These are phyloP conservation scores for Penicillium sp. DNA, from an alignment of 2,329 filamentous ascomycete species.

Conservation along the genomic window DNA sequence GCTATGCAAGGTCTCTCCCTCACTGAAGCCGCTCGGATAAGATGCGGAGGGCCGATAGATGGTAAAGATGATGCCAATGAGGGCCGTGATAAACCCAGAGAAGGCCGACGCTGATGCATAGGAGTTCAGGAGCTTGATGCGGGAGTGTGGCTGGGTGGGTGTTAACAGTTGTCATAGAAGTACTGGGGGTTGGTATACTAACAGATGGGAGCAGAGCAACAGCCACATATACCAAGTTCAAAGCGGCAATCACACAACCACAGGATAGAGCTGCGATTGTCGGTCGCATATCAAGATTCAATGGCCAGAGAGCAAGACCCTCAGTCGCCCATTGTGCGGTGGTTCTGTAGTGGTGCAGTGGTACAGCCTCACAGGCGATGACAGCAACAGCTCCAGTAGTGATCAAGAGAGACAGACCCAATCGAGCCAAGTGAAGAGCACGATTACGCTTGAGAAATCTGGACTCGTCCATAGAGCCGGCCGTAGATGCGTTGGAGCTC, in stretches of 20 bases:
- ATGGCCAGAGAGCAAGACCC: conserved; percentile 50
- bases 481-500: conserved; percentile 36
- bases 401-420: conserved; percentile 43
- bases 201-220: conserved; percentile 47
- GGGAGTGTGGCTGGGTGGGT: conserved; percentile 41
- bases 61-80: conserved; percentile 41
- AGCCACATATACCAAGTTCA: conserved; percentile 42
- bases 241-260: conserved; percentile 43
- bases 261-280: conserved; percentile 46
- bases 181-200: conserved; percentile 22
- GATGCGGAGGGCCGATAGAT: conserved; percentile 42
- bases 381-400: conserved; percentile 39
- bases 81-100: conserved; percentile 45
- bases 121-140: conserved; percentile 43
- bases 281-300: conserved; percentile 50
- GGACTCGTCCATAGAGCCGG: conserved; percentile 44
- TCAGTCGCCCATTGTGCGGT: conserved; percentile 44
- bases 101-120: conserved; percentile 42
- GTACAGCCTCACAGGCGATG: conserved; percentile 47
- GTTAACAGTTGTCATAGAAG: neutral
- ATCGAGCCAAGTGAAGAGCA: conserved; percentile 42
- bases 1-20: conserved; percentile 47
- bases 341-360: conserved; percentile 46
- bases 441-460: conserved; percentile 43
- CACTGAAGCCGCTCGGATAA: conserved; percentile 38